phyloP scores from a whole-genome alignment of 2,329 filamentous ascomycete species.

The Dactylella cylindrospora region DNA sequence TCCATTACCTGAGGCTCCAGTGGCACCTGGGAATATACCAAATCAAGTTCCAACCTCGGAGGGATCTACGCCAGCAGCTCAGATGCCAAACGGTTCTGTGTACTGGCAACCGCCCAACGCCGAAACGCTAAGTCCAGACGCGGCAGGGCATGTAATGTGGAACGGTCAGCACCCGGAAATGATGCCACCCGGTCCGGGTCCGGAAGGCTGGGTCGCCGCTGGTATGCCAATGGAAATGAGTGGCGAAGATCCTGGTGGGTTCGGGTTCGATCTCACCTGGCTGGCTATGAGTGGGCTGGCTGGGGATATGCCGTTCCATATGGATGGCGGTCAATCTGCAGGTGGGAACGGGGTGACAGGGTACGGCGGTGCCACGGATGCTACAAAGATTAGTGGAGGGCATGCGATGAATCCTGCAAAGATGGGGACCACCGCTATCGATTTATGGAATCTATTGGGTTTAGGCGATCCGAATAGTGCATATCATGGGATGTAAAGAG shows the following conservation, averaged over 20 bases:
- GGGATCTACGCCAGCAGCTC: conserved; percentile 10
- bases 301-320: conserved; percentile 42
- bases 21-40: not conserved
- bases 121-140: conserved; percentile 35
- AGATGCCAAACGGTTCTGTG: conserved; percentile 4
- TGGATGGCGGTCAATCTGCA: conserved; percentile 19
- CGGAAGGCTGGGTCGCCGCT: conserved; percentile 25
- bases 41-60: conserved; percentile 11
- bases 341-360: conserved; percentile 24
- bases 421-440: conserved; percentile 41
- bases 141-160: conserved; percentile 38
- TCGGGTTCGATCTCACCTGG: conserved; percentile 38
- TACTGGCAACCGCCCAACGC: conserved; percentile 27
- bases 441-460: conserved; percentile 37
- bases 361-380: conserved; percentile 30
- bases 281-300: conserved; percentile 37
- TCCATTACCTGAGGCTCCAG: not conserved
- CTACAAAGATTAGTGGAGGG: conserved; percentile 25
- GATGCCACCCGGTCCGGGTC: conserved; percentile 14
- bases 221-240: conserved; percentile 14
- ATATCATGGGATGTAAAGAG: not conserved
- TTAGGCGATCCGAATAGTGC: conserved; percentile 25
- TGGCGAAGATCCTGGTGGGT: conserved; percentile 28
- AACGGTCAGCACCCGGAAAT: conserved; percentile 29
- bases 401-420: conserved; percentile 22